A percentile compares a stretch with the other conserved stretches of the same genome.
Evolutionary conservation across 805 yeast species (phyloP).

Genomic region (Myxozyma nipponensis): DNA sequence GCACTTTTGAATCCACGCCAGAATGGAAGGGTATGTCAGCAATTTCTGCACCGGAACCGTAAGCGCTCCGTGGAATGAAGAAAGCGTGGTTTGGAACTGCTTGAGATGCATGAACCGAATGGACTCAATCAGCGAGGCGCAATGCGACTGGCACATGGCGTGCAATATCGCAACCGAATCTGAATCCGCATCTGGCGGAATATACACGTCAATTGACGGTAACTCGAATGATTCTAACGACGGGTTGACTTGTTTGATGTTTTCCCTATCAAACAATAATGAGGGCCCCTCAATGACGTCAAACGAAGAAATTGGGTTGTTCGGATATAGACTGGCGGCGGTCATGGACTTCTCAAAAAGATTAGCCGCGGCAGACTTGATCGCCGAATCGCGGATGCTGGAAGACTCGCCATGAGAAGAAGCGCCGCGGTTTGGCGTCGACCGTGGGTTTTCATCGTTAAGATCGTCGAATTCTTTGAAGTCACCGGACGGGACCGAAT

Average conservation of each 20-base stretch:
- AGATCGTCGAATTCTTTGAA: background rate
- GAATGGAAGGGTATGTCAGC: conserved; percentile 38
- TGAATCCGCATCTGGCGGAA: conserved; percentile 46
- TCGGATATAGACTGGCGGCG: background rate
- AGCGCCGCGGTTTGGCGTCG: background rate
- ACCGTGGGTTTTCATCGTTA: conserved; percentile 10
- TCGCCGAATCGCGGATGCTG: background rate
- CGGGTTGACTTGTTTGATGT: conserved; percentile 9
- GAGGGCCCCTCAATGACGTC: conserved; percentile 13
- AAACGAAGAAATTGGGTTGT: conserved; percentile 2
- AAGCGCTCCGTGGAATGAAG: conserved; percentile 52
- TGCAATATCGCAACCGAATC: conserved; percentile 61
- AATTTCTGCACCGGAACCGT: conserved; percentile 62
- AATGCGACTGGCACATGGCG: conserved; percentile 60
- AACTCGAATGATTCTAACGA: conserved; percentile 38
- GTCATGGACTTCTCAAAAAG: background rate
- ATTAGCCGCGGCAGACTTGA: background rate
- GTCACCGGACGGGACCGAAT: background rate
- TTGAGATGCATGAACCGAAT: conserved; percentile 65
- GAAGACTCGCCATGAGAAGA: background rate
- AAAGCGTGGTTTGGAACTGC: conserved; percentile 52
- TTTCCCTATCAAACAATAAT: conserved; percentile 8
- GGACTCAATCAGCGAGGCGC: conserved; percentile 60
- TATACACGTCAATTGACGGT: conserved; percentile 42
- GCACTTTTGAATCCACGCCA: conserved; percentile 64